Conservation (phyloP, 2,329 filamentous ascomycete species). For the Trichoderma endophyticum region DNA sequence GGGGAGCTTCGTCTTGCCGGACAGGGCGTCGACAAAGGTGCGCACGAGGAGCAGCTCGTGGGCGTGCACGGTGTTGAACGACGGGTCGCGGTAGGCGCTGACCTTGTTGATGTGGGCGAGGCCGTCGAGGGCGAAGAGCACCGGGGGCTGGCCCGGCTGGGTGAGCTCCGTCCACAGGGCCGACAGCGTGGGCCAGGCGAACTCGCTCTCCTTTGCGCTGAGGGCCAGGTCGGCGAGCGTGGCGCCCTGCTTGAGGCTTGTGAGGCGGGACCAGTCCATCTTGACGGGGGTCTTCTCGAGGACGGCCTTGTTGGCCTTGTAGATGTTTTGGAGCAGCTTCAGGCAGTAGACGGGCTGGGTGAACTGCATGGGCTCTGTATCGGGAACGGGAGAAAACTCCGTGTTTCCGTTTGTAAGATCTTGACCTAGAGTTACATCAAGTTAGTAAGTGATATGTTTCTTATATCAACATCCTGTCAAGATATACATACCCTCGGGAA, state of each 20-base stretch:
- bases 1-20: constrained; percentile 52
- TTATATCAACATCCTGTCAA: not conserved
- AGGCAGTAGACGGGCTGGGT: constrained; percentile 76
- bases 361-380: constrained; percentile 59
- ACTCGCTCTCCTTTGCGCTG: constrained; percentile 70
- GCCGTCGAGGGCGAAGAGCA: constrained; percentile 76
- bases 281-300: constrained; percentile 52
- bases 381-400: constrained; percentile 70
- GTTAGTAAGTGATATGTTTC: no score
- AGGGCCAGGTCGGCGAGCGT: constrained; percentile 67
- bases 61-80: constrained; percentile 74
- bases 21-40: constrained; percentile 71
- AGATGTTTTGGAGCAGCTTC: constrained; percentile 68
- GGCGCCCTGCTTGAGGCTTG: constrained; percentile 50
- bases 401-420: constrained; percentile 79
- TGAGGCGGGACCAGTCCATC: constrained; percentile 42
- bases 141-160: constrained; percentile 48
- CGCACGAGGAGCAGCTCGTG: constrained; percentile 77
- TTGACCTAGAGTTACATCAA: constrained; percentile 48
- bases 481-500: constrained; percentile 72
- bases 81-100: constrained; percentile 69
- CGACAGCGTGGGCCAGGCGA: constrained; percentile 76
- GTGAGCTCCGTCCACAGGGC: constrained; percentile 78
- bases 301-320: constrained; percentile 66
- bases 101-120: constrained; percentile 77